Conservation (phyloP, 345 rosid species). For the Hibiscus syriacus region DNA sequence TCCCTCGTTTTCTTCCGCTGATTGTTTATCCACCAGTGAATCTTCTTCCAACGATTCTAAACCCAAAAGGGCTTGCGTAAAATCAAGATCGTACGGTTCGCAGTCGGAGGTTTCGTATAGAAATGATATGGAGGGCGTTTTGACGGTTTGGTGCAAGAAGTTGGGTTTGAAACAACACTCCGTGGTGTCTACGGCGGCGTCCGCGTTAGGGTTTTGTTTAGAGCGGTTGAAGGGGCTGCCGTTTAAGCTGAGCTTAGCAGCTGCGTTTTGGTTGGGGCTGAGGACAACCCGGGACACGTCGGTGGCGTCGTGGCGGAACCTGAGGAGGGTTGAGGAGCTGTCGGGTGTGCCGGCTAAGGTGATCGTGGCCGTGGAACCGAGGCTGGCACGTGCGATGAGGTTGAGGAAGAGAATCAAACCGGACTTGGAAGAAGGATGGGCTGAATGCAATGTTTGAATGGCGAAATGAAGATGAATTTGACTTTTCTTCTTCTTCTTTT, state of each 20-base stretch:
- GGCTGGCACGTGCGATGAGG: conserved; percentile 18
- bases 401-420: neutral
- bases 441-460: conserved; percentile 26
- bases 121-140: conserved; percentile 24
- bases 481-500: no score
- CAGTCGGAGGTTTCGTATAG: neutral
- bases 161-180: conserved; percentile 19
- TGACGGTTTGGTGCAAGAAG: conserved; percentile 29
- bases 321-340: conserved; percentile 24
- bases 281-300: conserved; percentile 13
- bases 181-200: conserved; percentile 16
- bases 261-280: conserved; percentile 41
- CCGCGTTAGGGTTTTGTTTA: conserved; percentile 21
- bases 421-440: conserved; percentile 38
- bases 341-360: conserved; percentile 38
- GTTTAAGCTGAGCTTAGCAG: conserved; percentile 26
- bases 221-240: conserved; percentile 21
- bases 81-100: neutral
- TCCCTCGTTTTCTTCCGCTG: no score
- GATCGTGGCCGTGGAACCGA: conserved; percentile 28
- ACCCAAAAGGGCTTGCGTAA: neutral
- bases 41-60: conserved; percentile 3
- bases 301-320: conserved; percentile 21
- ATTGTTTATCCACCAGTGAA: conserved; percentile 27
- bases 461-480: no score